Percentiles rank a stretch among this genome's conserved stretches.
phyloP scores from a whole-genome alignment of 495 filamentous ascomycete genomes.

The Lasiosphaeriaceae sp. region DNA sequence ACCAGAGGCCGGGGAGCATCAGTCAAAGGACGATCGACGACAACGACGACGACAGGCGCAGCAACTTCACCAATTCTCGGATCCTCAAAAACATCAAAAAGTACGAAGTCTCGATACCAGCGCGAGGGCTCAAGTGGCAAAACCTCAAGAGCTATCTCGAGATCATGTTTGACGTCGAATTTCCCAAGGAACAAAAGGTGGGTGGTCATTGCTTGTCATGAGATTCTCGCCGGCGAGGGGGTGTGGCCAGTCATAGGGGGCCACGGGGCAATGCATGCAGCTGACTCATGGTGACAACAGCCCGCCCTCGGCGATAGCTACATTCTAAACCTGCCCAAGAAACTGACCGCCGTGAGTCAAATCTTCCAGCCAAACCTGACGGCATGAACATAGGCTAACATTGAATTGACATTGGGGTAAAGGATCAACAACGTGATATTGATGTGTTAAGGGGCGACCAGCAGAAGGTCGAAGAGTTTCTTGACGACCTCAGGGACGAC shows the following conservation, averaged over 20 bases:
- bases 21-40: neutral
- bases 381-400: neutral
- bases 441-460: neutral
- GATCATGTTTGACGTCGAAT: neutral
- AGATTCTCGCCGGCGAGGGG: neutral
- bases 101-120: neutral
- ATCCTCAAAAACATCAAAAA: neutral
- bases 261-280: neutral
- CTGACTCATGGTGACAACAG: neutral
- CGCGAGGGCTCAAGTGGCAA: neutral
- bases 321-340: neutral
- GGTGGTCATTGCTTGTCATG: neutral
- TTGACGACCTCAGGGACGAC: neutral
- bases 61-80: neutral
- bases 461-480: neutral
- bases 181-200: neutral
- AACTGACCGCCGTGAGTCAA: neutral
- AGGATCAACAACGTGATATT: neutral
- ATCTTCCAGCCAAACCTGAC: too few species aligned
- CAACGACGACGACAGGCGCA: neutral
- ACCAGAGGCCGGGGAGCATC: neutral
- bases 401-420: neutral
- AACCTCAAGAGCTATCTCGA: neutral
- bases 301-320: neutral
- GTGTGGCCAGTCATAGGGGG: neutral